Base-by-base conservation (phyloP, 179 eudicot species). In the Sideroxylon spinosum region DNA sequence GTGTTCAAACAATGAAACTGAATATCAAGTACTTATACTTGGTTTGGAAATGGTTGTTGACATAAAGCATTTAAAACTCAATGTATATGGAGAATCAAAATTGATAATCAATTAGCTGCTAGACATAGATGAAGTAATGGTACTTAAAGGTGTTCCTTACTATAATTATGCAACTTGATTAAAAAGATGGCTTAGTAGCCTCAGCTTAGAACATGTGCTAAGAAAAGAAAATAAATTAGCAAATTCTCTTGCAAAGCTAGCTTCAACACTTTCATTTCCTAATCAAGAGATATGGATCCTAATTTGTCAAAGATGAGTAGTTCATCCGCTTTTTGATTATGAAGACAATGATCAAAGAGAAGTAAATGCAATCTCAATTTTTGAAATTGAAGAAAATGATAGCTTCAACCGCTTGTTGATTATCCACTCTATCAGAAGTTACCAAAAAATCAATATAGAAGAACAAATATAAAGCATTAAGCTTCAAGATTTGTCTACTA, bases 41-140 rank as follows among this genome's bases (percentile, higher is more conserved):
- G 78, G 81, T 0, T 26, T 52, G 2, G 52, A 73, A 14, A 61
- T 75, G 73, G 82, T 17, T 56, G 13, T 63, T 9, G 32, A n/a
- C 12, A n/a, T 4, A 2, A 50, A 50, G 13, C 10, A 50, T 1
- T 76, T 1, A 11, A 11, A 2, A 4, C 59, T 66, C 5, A 19
- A 79, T 0, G 55, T 79, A 0, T 79, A 74, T 37, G 71, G 73
- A 20, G 79, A 82, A 4, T 82, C 79, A 0, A 22, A 68, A n/a
- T 32, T 82, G 57, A 56, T 56, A 13, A 56, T 56, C 16, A 56
- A 56, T 56, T 2, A 56, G 3, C 61, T 56, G 14, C 61, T 10
- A 48, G 75, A 55, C 29, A 67, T 0, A 0, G 75, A 68, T 14
- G 68, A 82, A 17, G 76, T 74, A 12, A 68, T 46, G n/a, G 78